Evolutionary conservation across 1,284 basidiomycete genomes (phyloP).

Genomic region (Irpex sp.): DNA sequence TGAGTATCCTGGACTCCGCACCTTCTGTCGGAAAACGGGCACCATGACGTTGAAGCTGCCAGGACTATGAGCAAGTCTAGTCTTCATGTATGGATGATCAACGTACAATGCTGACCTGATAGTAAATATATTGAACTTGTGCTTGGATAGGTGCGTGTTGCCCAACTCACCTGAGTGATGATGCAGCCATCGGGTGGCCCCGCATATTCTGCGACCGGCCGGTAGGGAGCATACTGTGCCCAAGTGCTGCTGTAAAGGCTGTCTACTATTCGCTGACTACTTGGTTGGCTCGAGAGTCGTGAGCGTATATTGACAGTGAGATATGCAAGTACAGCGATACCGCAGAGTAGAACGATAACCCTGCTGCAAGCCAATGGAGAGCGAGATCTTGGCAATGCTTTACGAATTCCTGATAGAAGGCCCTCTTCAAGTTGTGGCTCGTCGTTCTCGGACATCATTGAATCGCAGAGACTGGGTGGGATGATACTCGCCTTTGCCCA

Average conservation of each 20-base stretch:
- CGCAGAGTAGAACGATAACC: background rate
- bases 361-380: background rate
- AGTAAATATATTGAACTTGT: background rate
- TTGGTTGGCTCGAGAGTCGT: background rate
- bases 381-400: background rate
- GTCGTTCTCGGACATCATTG: background rate
- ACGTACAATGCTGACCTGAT: slow-evolving; percentile 62
- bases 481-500: background rate
- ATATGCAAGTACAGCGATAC: background rate
- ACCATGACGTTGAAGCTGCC: slow-evolving; percentile 78
- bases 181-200: slow-evolving; percentile 45
- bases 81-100: background rate
- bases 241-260: slow-evolving; percentile 34
- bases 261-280: slow-evolving; percentile 10
- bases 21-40: slow-evolving; percentile 71
- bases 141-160: background rate
- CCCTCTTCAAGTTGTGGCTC: background rate
- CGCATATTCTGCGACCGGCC: slow-evolving; percentile 43
- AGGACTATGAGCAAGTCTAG: background rate
- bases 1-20: slow-evolving; percentile 41
- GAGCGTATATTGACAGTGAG: background rate
- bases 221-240: slow-evolving; percentile 61
- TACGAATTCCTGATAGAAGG: background rate
- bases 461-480: background rate
- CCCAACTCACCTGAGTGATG: slow-evolving; percentile 47